A percentile compares a stretch with the other conserved stretches of the same genome.
phyloP scores from a whole-genome alignment of 768 basidiomycete species.

The Candolleomyces efflorescens region DNA sequence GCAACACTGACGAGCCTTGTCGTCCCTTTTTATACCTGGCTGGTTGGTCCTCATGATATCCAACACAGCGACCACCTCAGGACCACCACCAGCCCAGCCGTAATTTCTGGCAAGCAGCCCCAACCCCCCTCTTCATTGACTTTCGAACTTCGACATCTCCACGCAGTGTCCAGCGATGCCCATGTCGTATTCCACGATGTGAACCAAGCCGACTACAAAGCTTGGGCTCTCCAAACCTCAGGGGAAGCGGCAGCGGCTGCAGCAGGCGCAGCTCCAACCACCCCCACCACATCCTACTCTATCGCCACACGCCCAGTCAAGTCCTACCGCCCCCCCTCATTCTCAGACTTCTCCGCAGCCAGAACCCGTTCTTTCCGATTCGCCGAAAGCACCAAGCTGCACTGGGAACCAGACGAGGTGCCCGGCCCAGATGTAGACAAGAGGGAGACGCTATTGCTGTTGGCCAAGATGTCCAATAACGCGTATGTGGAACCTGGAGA shows the following conservation, averaged over 20 bases:
- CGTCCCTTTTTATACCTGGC: conserved; percentile 35
- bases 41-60: conserved; percentile 15
- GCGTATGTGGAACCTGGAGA: conserved; percentile 72
- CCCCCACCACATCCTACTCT: conserved; percentile 23
- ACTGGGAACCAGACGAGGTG: conserved; percentile 77
- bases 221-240: not conserved
- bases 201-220: conserved; percentile 7
- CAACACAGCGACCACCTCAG: conserved; percentile 9
- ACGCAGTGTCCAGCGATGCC: conserved; percentile 47
- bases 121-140: conserved; percentile 16
- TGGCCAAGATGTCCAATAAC: conserved; percentile 96
- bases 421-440: conserved; percentile 72
- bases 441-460: conserved; percentile 66
- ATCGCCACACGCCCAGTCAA: conserved; percentile 33
- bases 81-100: not conserved
- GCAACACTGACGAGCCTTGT: conserved; percentile 45
- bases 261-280: conserved; percentile 4
- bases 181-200: conserved; percentile 55
- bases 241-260: conserved; percentile 8
- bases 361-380: conserved; percentile 37
- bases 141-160: conserved; percentile 61
- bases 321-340: conserved; percentile 46
- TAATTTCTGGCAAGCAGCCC: conserved; percentile 6
- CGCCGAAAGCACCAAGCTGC: conserved; percentile 40
- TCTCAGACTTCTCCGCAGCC: conserved; percentile 26